Conservation (phyloP, 2,329 filamentous ascomycete species). For the Alternaria incomplexa region DNA sequence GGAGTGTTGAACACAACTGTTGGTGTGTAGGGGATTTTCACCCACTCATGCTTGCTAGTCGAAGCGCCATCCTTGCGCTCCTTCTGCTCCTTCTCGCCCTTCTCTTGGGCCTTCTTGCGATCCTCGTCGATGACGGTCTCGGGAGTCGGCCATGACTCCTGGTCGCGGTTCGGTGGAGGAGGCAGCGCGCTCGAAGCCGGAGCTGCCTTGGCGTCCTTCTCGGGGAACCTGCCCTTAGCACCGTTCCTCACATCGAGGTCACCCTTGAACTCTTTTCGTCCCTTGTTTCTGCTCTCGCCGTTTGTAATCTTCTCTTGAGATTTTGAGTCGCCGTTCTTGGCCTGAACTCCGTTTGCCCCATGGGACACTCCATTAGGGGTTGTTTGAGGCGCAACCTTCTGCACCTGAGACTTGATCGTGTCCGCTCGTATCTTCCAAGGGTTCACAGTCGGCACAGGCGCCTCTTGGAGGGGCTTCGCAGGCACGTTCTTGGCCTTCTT, state of each 20-base stretch:
- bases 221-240: conserved; percentile 31
- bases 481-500: conserved; percentile 48
- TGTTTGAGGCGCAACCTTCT: conserved; percentile 51
- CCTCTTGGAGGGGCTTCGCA: conserved; percentile 73
- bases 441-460: conserved; percentile 83
- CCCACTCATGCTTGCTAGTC: conserved; percentile 80
- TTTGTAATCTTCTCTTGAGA: conserved; percentile 27
- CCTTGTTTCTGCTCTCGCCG: conserved; percentile 26
- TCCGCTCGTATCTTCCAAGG: conserved; percentile 83
- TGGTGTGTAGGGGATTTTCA: conserved; percentile 80
- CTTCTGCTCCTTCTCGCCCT: conserved; percentile 69
- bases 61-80: conserved; percentile 62
- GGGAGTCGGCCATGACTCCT: conserved; percentile 87
- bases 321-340: conserved; percentile 35
- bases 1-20: conserved; percentile 87
- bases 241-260: conserved; percentile 38
- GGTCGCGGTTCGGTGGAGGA: conserved; percentile 75
- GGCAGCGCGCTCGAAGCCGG: conserved; percentile 38
- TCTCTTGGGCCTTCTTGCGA: conserved; percentile 73
- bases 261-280: conserved; percentile 33
- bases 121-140: conserved; percentile 78
- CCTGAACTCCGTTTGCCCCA: conserved; percentile 9
- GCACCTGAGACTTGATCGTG: conserved; percentile 62
- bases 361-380: conserved; percentile 27
- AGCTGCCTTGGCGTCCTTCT: conserved; percentile 36